A percentile compares a stretch with the other conserved stretches of the same genome.
These are phyloP conservation scores for Colletotrichum echinochloae DNA, from an alignment of 2,329 filamentous ascomycete species.

Conservation along the genomic window DNA sequence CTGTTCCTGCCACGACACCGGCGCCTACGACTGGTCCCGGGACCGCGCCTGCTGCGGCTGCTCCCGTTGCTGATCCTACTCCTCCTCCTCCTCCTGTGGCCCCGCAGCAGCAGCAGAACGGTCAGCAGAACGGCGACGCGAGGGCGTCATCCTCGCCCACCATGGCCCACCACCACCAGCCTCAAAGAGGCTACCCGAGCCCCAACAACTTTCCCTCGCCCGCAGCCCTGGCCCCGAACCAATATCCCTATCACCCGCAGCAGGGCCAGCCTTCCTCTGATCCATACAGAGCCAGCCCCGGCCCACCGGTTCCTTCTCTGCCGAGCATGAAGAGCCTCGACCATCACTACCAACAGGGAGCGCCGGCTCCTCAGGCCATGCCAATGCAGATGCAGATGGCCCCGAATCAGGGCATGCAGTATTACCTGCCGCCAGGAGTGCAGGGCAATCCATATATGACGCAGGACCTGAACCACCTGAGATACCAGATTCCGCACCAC, in stretches of 20 bases:
- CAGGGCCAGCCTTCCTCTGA: slow-evolving; percentile 47
- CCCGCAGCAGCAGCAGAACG: slow-evolving; percentile 21
- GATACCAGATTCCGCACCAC: slow-evolving; percentile 60
- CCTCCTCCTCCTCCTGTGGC: not conserved
- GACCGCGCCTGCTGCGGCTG: slow-evolving; percentile 12
- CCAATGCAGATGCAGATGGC: slow-evolving; percentile 51
- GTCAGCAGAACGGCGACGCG: slow-evolving; percentile 40
- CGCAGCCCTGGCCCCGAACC: slow-evolving; percentile 19
- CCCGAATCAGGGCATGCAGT: slow-evolving; percentile 52
- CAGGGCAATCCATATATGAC: slow-evolving; percentile 40
- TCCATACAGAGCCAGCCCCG: slow-evolving; percentile 51
- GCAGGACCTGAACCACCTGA: slow-evolving; percentile 58
- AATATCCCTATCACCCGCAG: slow-evolving; percentile 42
- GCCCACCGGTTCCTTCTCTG: slow-evolving; percentile 50
- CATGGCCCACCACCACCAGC: slow-evolving; percentile 43
- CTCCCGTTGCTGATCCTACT: slow-evolving; percentile 10
- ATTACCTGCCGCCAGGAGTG: slow-evolving; percentile 54
- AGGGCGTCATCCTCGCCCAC: slow-evolving; percentile 41
- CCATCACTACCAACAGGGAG: slow-evolving; percentile 46
- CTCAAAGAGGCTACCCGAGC: slow-evolving; percentile 42
- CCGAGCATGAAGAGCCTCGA: slow-evolving; percentile 60
- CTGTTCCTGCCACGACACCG: not conserved
- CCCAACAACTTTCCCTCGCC: slow-evolving; percentile 37
- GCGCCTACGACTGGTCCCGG: slow-evolving; percentile 10
- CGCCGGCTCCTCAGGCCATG: slow-evolving; percentile 49